Conservation (phyloP, 495 filamentous ascomycete species). For the Penicillium daleae region DNA sequence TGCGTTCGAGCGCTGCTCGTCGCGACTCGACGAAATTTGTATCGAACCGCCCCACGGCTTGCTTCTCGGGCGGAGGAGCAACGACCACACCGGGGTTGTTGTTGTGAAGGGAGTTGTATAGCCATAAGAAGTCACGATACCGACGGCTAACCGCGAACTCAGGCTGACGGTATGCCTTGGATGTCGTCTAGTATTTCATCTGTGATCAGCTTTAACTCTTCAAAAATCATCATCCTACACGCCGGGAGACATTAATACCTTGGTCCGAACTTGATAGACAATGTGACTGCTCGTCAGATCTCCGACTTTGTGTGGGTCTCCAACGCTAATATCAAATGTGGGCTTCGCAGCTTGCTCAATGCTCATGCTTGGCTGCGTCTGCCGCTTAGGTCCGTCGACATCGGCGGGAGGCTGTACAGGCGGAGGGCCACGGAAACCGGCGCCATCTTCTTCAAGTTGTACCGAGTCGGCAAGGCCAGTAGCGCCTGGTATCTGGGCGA, state of each 20-base stretch:
- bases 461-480: constrained; percentile 63
- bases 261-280: constrained; percentile 93
- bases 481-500: constrained; percentile 52
- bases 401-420: constrained; percentile 70
- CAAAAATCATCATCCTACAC: neutral
- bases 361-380: constrained; percentile 79
- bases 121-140: constrained; percentile 97
- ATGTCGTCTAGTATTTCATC: constrained; percentile 69
- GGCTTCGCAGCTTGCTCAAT: constrained; percentile 90
- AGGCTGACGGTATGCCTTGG: constrained; percentile 88
- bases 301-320: constrained; percentile 96
- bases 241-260: constrained; percentile 56
- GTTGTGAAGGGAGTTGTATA: constrained; percentile 89
- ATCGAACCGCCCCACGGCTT: constrained; percentile 95
- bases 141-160: constrained; percentile 91
- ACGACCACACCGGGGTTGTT: constrained; percentile 96
- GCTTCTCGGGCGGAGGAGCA: constrained; percentile 96
- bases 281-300: constrained; percentile 97
- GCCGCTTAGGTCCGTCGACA: constrained; percentile 51
- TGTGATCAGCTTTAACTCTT: constrained; percentile 22
- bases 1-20: constrained; percentile 87
- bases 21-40: constrained; percentile 94
- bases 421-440: constrained; percentile 67
- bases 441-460: constrained; percentile 64
- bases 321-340: constrained; percentile 87